phyloP scores from a whole-genome alignment of 1,284 basidiomycete genomes.

The Tylopilus sp. region DNA sequence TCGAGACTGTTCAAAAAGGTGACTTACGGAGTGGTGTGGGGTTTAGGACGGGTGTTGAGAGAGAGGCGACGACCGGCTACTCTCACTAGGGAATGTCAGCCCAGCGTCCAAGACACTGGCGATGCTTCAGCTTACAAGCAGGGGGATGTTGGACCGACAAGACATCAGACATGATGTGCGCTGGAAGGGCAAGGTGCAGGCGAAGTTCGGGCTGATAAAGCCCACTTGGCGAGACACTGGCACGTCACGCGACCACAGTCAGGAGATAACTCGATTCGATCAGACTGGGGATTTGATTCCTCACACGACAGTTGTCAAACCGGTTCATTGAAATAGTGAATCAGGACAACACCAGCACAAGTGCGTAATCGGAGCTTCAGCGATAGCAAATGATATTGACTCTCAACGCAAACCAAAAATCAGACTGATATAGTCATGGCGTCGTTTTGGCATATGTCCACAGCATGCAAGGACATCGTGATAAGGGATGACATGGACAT shows the following conservation, averaged over 20 bases:
- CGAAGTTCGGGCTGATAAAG: no score
- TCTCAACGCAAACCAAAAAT: not conserved
- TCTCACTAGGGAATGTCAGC: slow-evolving; percentile 56
- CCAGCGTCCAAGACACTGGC: not conserved
- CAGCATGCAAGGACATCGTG: slow-evolving; percentile 44
- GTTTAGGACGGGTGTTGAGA: slow-evolving; percentile 53
- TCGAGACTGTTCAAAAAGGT: no score
- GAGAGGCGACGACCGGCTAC: slow-evolving; percentile 75
- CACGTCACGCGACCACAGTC: slow-evolving; percentile 15
- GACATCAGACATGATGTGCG: slow-evolving; percentile 36
- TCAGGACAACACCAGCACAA: no score
- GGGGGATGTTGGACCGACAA: slow-evolving; percentile 35
- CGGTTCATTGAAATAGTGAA: no score
- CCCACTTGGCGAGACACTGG: no score
- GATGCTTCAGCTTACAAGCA: slow-evolving; percentile 29
- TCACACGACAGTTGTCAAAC: no score
- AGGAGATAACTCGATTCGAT: no score
- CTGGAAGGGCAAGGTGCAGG: not conserved
- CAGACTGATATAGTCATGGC: slow-evolving; percentile 12
- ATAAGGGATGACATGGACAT: slow-evolving; percentile 40
- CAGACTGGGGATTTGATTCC: no score
- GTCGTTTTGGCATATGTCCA: slow-evolving; percentile 45
- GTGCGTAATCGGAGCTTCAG: no score
- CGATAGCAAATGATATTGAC: no score
- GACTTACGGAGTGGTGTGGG: slow-evolving; percentile 51